Percentiles rank a stretch among this genome's conserved stretches.
These are phyloP conservation scores for Aspergillus conjunctus DNA, from an alignment of 495 filamentous ascomycete species.

Conservation along the genomic window DNA sequence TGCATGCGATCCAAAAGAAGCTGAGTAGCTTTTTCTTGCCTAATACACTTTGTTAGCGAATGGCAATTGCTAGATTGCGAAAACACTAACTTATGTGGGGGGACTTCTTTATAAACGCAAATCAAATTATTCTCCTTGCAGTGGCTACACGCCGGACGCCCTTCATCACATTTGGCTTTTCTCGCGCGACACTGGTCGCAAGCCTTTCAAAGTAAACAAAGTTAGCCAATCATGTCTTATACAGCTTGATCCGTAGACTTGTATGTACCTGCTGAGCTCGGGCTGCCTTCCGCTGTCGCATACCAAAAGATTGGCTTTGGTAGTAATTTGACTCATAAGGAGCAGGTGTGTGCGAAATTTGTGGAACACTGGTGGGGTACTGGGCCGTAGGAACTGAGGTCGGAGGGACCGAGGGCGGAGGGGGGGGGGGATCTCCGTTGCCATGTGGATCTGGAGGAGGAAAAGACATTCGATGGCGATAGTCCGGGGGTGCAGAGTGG, in stretches of 20 bases:
- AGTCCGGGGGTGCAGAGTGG: conserved; percentile 44
- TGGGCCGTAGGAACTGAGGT: conserved; percentile 29
- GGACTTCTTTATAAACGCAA: conserved; percentile 63
- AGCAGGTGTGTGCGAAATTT: conserved; percentile 29
- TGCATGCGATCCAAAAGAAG: conserved; percentile 36
- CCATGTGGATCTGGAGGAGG: conserved; percentile 32
- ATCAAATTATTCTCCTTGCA: conserved; percentile 58
- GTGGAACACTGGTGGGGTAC: conserved; percentile 33
- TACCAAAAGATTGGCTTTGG: conserved; percentile 36
- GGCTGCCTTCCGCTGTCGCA: conserved; percentile 46
- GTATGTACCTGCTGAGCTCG: conserved; percentile 45
- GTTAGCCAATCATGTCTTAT: conserved; percentile 5
- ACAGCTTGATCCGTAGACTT: neutral
- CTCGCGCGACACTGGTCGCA: conserved; percentile 63
- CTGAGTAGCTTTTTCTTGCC: conserved; percentile 49
- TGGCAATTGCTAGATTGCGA: neutral
- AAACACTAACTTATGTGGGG: conserved; percentile 56
- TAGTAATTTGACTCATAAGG: conserved; percentile 40
- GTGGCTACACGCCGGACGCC: conserved; percentile 58
- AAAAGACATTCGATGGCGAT: conserved; percentile 40
- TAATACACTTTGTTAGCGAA: conserved; percentile 11
- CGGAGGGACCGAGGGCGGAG: conserved; percentile 26
- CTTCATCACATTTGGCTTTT: conserved; percentile 67
- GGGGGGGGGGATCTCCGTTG: conserved; percentile 34
- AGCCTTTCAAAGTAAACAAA: conserved; percentile 41